Evolutionary conservation across 2,329 filamentous ascomycete species (phyloP).

Genomic region (Cladosporium velox): DNA sequence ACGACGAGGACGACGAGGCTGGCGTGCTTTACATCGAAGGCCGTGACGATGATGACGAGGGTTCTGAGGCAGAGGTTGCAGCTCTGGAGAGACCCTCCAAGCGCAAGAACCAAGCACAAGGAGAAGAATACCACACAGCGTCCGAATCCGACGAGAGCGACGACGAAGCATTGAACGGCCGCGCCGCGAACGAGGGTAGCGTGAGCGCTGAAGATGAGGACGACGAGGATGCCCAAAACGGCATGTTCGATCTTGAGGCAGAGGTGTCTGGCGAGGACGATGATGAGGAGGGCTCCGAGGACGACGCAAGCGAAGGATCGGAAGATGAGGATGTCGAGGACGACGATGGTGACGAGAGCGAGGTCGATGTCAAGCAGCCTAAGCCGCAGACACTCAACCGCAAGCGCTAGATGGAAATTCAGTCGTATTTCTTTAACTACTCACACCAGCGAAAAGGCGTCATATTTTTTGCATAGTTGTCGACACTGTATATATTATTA

Average conservation of each 20-base stretch:
- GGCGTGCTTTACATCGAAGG: slow-evolving; percentile 86
- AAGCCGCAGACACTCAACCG: slow-evolving; percentile 27
- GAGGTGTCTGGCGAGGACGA: slow-evolving; percentile 48
- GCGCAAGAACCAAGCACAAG: slow-evolving; percentile 18
- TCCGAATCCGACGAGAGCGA: slow-evolving; percentile 74
- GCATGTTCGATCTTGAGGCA: slow-evolving; percentile 33
- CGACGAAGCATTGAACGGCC: slow-evolving; percentile 59
- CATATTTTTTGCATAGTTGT: slow-evolving; percentile 17
- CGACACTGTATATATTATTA: slow-evolving; percentile 19
- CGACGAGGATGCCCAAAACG: slow-evolving; percentile 64
- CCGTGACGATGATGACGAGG: slow-evolving; percentile 65
- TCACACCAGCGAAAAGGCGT: slow-evolving; percentile 11
- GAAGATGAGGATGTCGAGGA: slow-evolving; percentile 51
- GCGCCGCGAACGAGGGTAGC: slow-evolving; percentile 41
- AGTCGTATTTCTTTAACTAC: slow-evolving; percentile 4
- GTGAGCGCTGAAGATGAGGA: slow-evolving; percentile 64
- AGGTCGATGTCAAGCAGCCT: slow-evolving; percentile 25
- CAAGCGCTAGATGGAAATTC: slow-evolving; percentile 23
- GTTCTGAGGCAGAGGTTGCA: slow-evolving; percentile 46
- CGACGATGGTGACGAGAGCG: slow-evolving; percentile 34
- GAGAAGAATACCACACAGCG: slow-evolving; percentile 37
- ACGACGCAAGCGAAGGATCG: slow-evolving; percentile 33
- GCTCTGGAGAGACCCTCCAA: slow-evolving; percentile 32
- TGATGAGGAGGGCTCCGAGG: slow-evolving; percentile 47
- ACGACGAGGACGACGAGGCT: slow-evolving; percentile 67